Evolutionary conservation across 1,139 yeast species (phyloP).

Genomic region (Lodderomyces beijingensis): DNA sequence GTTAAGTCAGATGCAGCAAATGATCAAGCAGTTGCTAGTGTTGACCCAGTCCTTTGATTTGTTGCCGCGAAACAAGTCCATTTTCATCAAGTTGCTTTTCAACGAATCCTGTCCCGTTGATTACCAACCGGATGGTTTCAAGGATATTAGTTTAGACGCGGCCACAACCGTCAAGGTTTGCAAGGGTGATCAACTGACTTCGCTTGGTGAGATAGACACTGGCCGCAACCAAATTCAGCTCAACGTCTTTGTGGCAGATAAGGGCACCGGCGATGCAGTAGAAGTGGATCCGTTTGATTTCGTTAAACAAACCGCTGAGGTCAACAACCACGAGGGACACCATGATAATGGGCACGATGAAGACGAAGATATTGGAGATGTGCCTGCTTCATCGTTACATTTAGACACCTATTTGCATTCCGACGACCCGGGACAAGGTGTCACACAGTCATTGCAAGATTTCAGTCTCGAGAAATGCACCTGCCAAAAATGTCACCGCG

Average conservation of each 20-base stretch:
- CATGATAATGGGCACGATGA: too few species aligned
- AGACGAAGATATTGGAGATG: constrained; percentile 2
- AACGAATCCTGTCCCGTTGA: constrained; percentile 41
- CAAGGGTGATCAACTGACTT: constrained; percentile 10
- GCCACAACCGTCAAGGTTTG: constrained; percentile 17
- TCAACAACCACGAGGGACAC: too few species aligned
- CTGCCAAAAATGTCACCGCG: constrained; percentile 13
- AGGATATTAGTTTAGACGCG: constrained; percentile 24
- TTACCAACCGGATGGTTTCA: constrained; percentile 47
- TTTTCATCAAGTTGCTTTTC: constrained; percentile 45
- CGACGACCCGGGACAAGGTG: constrained; percentile 1
- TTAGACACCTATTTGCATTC: constrained; percentile 11
- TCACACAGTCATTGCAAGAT: constrained; percentile 5
- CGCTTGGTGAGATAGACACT: constrained; percentile 12
- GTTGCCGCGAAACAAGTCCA: constrained; percentile 39
- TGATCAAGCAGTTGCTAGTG: constrained; percentile 46
- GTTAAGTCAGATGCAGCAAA: constrained; percentile 23
- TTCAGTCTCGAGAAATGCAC: not conserved
- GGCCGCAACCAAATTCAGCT: constrained; percentile 8
- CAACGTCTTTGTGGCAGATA: constrained; percentile 7
- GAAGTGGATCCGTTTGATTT: constrained; percentile 15
- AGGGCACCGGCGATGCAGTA: not conserved
- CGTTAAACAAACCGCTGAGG: constrained; percentile 5
- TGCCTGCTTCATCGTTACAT: constrained; percentile 9
- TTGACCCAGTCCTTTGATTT: constrained; percentile 50